Evolutionary conservation across 164 flowering plant species (phyloP).

Genomic region (Platanus orientalis): DNA sequence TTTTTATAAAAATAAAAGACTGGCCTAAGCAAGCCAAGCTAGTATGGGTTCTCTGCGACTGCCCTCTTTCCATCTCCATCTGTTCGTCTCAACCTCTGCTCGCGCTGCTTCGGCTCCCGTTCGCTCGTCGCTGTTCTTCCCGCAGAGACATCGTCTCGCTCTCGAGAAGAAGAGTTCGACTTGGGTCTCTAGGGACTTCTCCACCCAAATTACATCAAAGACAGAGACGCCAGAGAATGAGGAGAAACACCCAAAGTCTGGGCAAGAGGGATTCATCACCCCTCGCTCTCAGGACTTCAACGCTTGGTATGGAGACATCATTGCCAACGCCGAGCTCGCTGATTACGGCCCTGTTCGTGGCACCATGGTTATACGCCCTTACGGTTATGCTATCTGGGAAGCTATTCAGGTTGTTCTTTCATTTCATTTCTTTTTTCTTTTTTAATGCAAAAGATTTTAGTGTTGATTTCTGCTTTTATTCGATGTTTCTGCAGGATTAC

Average conservation of each 20-base stretch:
- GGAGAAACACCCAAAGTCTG: slow-evolving; percentile 2
- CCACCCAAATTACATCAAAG: slow-evolving; percentile 19
- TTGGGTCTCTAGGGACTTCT: slow-evolving; percentile 23
- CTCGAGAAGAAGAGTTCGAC: slow-evolving; percentile 12
- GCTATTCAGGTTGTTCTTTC: slow-evolving; percentile 65
- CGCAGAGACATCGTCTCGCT: slow-evolving; percentile 9
- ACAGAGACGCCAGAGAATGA: slow-evolving; percentile 8
- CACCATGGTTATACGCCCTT: slow-evolving; percentile 96
- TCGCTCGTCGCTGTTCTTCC: not conserved
- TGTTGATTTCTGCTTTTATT: no score
- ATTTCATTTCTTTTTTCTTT: not conserved
- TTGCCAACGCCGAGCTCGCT: slow-evolving; percentile 78
- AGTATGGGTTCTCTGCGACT: slow-evolving; percentile 16
- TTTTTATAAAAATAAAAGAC: no score
- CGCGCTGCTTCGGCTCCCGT: not conserved
- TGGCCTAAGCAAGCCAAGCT: no score
- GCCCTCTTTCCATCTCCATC: slow-evolving; percentile 10
- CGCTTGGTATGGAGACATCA: slow-evolving; percentile 87
- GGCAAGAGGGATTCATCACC: no score
- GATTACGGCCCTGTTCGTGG: slow-evolving; percentile 98
- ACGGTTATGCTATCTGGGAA: slow-evolving; percentile 97
- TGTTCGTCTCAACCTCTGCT: slow-evolving; percentile 3
- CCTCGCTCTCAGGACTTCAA: slow-evolving; percentile 93
- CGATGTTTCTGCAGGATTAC: slow-evolving; percentile 61
- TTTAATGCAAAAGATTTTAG: no score